A percentile compares a stretch with the other conserved stretches of the same genome.
These are phyloP conservation scores for Trematosphaeria pertusa DNA, from an alignment of 2,329 filamentous ascomycete genomes.

Conservation along the genomic window DNA sequence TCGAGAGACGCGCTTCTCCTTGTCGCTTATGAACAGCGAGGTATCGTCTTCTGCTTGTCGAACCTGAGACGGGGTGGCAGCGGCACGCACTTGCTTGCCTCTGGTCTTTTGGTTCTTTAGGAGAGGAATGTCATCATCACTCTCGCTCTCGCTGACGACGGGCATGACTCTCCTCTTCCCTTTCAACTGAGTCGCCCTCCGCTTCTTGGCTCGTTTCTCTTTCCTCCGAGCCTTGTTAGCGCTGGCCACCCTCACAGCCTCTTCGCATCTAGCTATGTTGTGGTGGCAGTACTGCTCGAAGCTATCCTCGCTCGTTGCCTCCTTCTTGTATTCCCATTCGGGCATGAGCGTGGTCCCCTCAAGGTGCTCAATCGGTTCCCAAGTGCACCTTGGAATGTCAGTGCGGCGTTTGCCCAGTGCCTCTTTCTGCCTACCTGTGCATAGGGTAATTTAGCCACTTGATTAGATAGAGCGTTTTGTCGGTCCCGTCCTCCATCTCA, in stretches of 20 bases:
- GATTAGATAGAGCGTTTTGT: constrained; percentile 61
- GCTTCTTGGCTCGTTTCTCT: constrained; percentile 26
- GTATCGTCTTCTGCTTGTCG: not conserved
- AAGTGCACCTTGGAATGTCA: constrained; percentile 25
- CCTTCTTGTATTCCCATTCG: constrained; percentile 18
- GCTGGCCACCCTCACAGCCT: constrained; percentile 9
- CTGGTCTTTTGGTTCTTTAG: too few species aligned
- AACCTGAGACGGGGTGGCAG: not conserved
- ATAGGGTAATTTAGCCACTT: constrained; percentile 69
- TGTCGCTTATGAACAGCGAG: not conserved
- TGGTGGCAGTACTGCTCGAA: constrained; percentile 15
- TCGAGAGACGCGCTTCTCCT: constrained; percentile 3
- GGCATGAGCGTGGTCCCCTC: constrained; percentile 13
- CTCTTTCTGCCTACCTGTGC: constrained; percentile 24
- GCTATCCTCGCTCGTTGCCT: constrained; percentile 8
- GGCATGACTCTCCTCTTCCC: constrained; percentile 4
- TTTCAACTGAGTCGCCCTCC: constrained; percentile 4
- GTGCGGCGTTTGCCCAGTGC: not conserved
- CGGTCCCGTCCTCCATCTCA: constrained; percentile 50
- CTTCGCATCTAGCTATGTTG: constrained; percentile 15
- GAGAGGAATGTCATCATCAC: constrained; percentile 21
- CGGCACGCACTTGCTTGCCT: not conserved
- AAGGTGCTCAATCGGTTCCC: constrained; percentile 33
- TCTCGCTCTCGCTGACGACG: constrained; percentile 16
- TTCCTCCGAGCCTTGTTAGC: constrained; percentile 13